Base-by-base conservation (phyloP, 805 yeast genomes). In the Zygosaccharomyces bisporus region DNA sequence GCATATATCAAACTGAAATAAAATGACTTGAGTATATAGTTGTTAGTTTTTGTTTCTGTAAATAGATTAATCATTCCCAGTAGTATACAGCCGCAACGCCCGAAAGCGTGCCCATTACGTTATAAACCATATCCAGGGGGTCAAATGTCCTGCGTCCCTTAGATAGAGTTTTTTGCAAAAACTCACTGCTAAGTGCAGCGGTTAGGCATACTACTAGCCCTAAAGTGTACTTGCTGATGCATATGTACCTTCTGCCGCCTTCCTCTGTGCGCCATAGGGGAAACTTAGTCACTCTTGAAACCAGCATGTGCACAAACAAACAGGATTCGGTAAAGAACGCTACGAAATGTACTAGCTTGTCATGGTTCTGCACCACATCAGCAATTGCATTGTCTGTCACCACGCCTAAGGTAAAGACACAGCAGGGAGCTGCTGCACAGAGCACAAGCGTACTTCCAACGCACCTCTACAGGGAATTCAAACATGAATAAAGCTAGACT, bases 1-100 rank as follows among this genome's bases (percentile, higher is more conserved):
- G 82, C 96, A 41, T 86, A 80, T 64, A 74, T 84, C 52, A 76
- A 71, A 57, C 57, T 74, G 45, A 68, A 61, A 51, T 69, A 44
- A 55, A 23, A 31, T 39, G 34, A 30, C 19, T 13, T 9, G 20
- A 13, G 10, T 10, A 19, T 14, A 35, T 35, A 21, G 7, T 17
- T 10, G 16, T 10, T 30, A 19, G n/a, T n/a, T n/a, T 23, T 29
- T 39, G 25, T 39, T 16, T 30, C 16, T 39, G 32, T 30, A n/a
- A 19, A 27, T 31, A n/a, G 32, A 13, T 20, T 13, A 31, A 37
- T 21, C 43, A 42, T 29, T 49, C 57, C 23, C 39, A 46, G 23
- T 25, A 30, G 23, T 45, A 55, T 6, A 54, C 58, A 14, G 51
- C 13, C 4, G 27, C 42, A 13, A 63, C 42, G 3, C 63, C 67